Percentiles rank a stretch among this genome's conserved stretches.
phyloP scores from a whole-genome alignment of 2,329 filamentous ascomycete genomes.

The Pseudocercospora vitis region DNA sequence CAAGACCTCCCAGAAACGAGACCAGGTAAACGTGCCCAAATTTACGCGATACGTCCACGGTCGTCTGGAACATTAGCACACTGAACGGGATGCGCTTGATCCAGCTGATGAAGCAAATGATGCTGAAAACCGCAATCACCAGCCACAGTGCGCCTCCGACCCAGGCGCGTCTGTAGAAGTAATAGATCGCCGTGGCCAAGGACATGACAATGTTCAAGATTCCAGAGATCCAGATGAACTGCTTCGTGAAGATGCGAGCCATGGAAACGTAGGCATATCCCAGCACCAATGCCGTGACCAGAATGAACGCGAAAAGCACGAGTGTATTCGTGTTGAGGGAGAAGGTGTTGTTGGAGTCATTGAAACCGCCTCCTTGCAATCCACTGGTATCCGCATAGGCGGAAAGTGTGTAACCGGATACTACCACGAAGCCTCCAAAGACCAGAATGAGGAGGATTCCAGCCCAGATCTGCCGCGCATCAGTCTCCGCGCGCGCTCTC shows the following conservation, averaged over 20 bases:
- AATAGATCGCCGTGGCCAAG: slow-evolving; percentile 83
- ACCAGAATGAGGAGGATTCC: slow-evolving; percentile 73
- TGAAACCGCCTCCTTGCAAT: slow-evolving; percentile 71
- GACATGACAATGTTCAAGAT: slow-evolving; percentile 84
- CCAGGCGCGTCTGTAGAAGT: slow-evolving; percentile 74
- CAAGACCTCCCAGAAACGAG: slow-evolving; percentile 76
- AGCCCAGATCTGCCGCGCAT: slow-evolving; percentile 64
- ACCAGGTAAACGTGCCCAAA: slow-evolving; percentile 86
- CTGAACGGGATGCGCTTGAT: slow-evolving; percentile 88
- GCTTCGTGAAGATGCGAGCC: slow-evolving; percentile 60
- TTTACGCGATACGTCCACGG: slow-evolving; percentile 78
- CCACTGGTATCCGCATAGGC: slow-evolving; percentile 67
- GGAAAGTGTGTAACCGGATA: slow-evolving; percentile 73
- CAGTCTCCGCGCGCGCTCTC: no score
- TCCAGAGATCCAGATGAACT: slow-evolving; percentile 89
- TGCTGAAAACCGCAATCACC: slow-evolving; percentile 74
- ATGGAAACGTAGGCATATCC: slow-evolving; percentile 73
- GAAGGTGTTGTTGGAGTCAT: slow-evolving; percentile 65
- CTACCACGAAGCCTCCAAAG: slow-evolving; percentile 70
- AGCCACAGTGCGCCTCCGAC: slow-evolving; percentile 85
- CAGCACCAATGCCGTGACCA: slow-evolving; percentile 71
- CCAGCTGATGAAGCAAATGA: slow-evolving; percentile 85
- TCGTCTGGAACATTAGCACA: slow-evolving; percentile 81
- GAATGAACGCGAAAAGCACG: slow-evolving; percentile 77
- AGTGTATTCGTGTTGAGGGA: slow-evolving; percentile 80